phyloP scores from a whole-genome alignment of 441 rosid genomes.

The California macrophylla region DNA sequence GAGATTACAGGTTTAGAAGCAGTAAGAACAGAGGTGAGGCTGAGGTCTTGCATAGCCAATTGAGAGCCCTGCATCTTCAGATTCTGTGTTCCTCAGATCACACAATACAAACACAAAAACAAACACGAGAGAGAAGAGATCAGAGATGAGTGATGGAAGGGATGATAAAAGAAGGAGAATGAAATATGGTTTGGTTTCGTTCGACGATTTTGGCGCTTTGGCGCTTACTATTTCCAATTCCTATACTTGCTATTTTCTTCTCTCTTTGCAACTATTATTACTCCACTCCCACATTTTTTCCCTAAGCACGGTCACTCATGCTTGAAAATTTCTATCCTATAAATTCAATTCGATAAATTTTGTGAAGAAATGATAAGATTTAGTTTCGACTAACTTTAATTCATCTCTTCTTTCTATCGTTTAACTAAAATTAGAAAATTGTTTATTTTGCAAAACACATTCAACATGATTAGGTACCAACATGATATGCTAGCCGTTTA shows the following conservation, averaged over 20 bases:
- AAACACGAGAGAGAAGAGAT: not conserved
- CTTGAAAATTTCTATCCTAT: no score
- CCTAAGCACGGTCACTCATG: no score
- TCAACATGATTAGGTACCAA: no score
- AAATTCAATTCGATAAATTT: no score
- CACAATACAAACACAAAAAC: not conserved
- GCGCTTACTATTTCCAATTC: not conserved
- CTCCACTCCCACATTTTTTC: no score
- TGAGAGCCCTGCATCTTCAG: not conserved
- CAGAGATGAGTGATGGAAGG: not conserved
- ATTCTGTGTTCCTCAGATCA: not conserved
- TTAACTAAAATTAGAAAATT: no score
- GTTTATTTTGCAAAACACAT: no score
- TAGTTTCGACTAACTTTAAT: no score
- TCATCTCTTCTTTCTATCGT: no score
- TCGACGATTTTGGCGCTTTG: conserved; percentile 3
- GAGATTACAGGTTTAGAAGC: not conserved
- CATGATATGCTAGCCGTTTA: no score
- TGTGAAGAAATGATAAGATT: no score
- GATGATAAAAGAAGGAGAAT: not conserved
- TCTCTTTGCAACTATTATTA: not conserved
- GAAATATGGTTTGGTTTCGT: not conserved
- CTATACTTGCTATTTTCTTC: not conserved
- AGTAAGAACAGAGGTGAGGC: conserved; percentile 3
- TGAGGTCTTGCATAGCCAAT: not conserved